Evolutionary conservation across 1,284 basidiomycete genomes (phyloP), one percentile per base, ranked within the genome.

Genomic region (Sporisorium graminicola): DNA sequence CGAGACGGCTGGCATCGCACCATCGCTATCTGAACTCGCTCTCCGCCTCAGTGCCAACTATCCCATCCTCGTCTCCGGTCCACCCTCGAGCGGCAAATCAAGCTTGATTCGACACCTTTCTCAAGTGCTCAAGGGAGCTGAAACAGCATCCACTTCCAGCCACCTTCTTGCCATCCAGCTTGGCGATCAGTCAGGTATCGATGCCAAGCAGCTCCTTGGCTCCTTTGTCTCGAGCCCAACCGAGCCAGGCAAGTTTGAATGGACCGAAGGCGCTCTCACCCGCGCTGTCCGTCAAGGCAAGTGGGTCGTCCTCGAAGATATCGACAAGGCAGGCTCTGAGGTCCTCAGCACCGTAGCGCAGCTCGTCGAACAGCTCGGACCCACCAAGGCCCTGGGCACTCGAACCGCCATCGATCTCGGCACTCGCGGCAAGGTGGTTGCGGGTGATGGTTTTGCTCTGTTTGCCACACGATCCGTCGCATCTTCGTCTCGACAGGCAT

Each of bases 221-320:
- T 96, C 94, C 2, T 97, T 98, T 71, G 88, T 94, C 3, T 97
- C 96, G 1, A 98, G 95, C 0, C 89, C 92, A 0, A 91, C 90
- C 1, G 90, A 90, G 43, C 92, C 94, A 0, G 97, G 97, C 12
- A 91, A 91, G 0, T 99, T 99, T 79, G 94, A 96, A 82, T 99
- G 95, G 93, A 93, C 93, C 85, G 95, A 99, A 78, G 97, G 97
- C 13, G 92, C 95, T 0, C 88, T 99, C 50, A 91, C 96, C 7
- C 92, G 93, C 51, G 93, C 96, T 0, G 92, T 99, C 88, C 90
- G 91, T 46, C 91, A 93, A 77, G 97, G 97, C 14, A 91, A 91
- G 82, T 99, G 97, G 96, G 89, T 99, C 2, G 91, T 99, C 2
- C 90, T 99, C 49, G 92, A 97, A 83, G 94, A 98, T 82, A 91